Percentiles rank a stretch among this genome's conserved stretches.
Conservation (phyloP, 106 monocot genomes). For the Xerophyta viscosa region DNA sequence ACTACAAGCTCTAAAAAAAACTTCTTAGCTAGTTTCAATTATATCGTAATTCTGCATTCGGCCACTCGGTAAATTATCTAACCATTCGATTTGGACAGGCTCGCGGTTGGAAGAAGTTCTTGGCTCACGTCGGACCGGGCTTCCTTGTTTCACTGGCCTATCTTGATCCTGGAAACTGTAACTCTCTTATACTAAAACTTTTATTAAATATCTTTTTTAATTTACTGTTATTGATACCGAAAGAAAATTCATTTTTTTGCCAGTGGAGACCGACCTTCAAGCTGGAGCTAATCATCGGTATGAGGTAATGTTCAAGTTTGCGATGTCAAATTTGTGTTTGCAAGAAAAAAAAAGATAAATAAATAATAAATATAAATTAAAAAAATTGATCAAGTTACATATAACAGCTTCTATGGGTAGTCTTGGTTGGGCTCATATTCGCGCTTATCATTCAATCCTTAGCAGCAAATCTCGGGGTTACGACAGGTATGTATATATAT, state of each 20-base stretch:
- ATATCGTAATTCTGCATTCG: too few species aligned
- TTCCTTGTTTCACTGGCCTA: conserved; percentile 84
- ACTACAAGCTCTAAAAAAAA: too few species aligned
- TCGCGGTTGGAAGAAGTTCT: conserved; percentile 49
- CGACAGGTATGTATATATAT: conserved; percentile 39
- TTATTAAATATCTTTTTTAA: too few species aligned
- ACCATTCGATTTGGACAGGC: background rate
- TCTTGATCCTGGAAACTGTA: conserved; percentile 82
- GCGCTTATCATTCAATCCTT: conserved; percentile 76
- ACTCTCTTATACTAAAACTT: background rate
- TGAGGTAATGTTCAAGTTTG: too few species aligned
- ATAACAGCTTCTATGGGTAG: conserved; percentile 64
- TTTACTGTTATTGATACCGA: too few species aligned
- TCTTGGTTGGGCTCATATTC: conserved; percentile 56
- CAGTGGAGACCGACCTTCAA: conserved; percentile 77
- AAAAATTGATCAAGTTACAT: background rate
- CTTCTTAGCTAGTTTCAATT: too few species aligned
- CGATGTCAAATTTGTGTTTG: too few species aligned
- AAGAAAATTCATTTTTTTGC: background rate
- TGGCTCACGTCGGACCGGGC: conserved; percentile 75
- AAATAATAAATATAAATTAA: too few species aligned
- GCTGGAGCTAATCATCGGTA: conserved; percentile 63
- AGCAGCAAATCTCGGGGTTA: conserved; percentile 76
- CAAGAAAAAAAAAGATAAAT: too few species aligned
- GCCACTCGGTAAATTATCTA: background rate